Evolutionary conservation across 106 monocot genomes (phyloP).

Genomic region (Acorus calamus): DNA sequence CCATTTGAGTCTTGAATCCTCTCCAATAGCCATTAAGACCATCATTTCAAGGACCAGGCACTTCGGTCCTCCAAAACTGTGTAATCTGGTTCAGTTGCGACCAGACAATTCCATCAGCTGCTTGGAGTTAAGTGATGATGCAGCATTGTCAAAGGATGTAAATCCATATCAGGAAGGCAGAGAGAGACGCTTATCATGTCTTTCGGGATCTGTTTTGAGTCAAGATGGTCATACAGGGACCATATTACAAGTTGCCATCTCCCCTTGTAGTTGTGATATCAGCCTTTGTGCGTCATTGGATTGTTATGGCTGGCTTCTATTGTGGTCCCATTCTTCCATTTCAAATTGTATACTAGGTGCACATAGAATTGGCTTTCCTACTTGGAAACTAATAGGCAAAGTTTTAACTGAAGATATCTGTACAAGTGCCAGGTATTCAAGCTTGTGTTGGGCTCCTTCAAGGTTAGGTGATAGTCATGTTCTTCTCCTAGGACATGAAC

Average conservation of each 20-base stretch:
- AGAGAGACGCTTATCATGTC: constrained; percentile 31
- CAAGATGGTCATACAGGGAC: constrained; percentile 53
- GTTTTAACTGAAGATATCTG: constrained; percentile 24
- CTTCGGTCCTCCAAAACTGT: constrained; percentile 53
- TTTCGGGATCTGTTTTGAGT: constrained; percentile 25
- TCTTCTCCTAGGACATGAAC: constrained; percentile 61
- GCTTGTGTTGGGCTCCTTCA: constrained; percentile 68
- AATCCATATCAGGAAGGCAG: constrained; percentile 10
- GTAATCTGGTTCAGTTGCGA: constrained; percentile 72
- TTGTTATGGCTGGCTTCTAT: constrained; percentile 59
- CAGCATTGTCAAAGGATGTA: constrained; percentile 8
- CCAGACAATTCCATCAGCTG: constrained; percentile 48
- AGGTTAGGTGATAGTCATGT: constrained; percentile 42
- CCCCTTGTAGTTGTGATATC: constrained; percentile 49
- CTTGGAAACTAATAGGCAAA: constrained; percentile 58
- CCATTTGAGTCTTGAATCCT: constrained; percentile 7
- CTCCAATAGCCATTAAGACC: constrained; percentile 47
- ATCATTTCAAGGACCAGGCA: constrained; percentile 35
- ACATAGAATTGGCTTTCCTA: constrained; percentile 24
- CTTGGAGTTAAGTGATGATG: constrained; percentile 30
- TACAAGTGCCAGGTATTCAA: constrained; percentile 34
- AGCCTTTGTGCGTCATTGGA: constrained; percentile 76
- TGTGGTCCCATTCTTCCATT: constrained; percentile 71
- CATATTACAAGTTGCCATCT: constrained; percentile 54
- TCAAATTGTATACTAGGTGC: constrained; percentile 25